These are phyloP conservation scores for Podospora conica DNA, from an alignment of 495 filamentous ascomycete species.

Conservation along the genomic window DNA sequence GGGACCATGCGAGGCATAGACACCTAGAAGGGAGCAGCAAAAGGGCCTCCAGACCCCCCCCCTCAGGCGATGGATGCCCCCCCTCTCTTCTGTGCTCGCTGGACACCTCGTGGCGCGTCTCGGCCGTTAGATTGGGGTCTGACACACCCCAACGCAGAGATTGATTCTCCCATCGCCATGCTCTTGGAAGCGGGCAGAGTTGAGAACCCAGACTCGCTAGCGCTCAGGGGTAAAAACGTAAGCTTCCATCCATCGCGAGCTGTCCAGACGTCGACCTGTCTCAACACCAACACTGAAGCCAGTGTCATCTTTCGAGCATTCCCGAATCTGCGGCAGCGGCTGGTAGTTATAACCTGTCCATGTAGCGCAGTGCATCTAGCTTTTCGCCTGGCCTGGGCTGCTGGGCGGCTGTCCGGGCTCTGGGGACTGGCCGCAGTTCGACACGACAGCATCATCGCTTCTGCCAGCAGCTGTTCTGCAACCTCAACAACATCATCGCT, in stretches of 20 bases:
- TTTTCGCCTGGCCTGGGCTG: not conserved
- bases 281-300: not conserved
- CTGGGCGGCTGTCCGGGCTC: not conserved
- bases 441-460: not conserved
- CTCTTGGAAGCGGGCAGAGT: not conserved
- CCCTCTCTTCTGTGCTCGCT: not conserved
- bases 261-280: not conserved
- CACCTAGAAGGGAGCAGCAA: not conserved
- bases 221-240: not conserved
- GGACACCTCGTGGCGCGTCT: not conserved
- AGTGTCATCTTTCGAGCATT: not conserved
- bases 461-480: not conserved
- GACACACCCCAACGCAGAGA: not conserved
- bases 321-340: not conserved
- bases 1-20: not conserved
- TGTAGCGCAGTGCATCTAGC: not conserved
- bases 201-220: not conserved
- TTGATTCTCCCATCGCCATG: not conserved
- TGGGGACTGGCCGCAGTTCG: not conserved
- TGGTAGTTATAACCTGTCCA: not conserved
- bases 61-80: not conserved
- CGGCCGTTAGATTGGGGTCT: not conserved
- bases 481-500: not conserved
- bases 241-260: not conserved
- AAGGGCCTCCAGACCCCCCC: not conserved